Evolutionary conservation across 1,284 basidiomycete genomes (phyloP).

Genomic region (Porodaedalea pini): DNA sequence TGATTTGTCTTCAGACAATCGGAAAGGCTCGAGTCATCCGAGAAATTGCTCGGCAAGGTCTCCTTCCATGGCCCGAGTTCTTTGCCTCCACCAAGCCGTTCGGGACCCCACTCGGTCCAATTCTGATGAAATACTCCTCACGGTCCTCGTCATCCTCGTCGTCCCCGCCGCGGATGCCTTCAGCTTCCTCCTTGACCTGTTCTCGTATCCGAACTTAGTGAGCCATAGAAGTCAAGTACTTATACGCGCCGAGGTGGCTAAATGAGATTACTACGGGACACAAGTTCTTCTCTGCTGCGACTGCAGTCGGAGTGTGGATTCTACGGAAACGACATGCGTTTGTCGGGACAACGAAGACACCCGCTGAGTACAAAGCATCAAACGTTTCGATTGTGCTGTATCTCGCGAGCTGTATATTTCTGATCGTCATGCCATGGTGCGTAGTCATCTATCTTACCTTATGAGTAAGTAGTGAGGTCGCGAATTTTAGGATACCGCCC

Average conservation of each 20-base stretch:
- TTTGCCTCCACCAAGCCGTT: slow-evolving; percentile 45
- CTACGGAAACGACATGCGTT: slow-evolving; percentile 36
- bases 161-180: slow-evolving; percentile 54
- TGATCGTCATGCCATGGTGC: slow-evolving; percentile 45
- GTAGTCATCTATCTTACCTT: background rate
- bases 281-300: slow-evolving; percentile 39
- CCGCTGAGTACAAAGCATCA: slow-evolving; percentile 39
- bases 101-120: slow-evolving; percentile 43
- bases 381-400: slow-evolving; percentile 36
- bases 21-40: slow-evolving; percentile 46
- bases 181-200: slow-evolving; percentile 38
- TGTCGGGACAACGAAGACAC: slow-evolving; percentile 31
- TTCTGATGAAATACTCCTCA: slow-evolving; percentile 45
- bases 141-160: slow-evolving; percentile 50
- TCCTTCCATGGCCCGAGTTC: slow-evolving; percentile 40
- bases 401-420: slow-evolving; percentile 38
- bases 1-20: slow-evolving; percentile 37
- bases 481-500: slow-evolving; percentile 29
- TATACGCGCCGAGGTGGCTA: background rate
- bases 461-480: no score
- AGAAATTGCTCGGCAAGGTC: slow-evolving; percentile 39
- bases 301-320: slow-evolving; percentile 40
- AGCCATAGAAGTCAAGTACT: slow-evolving; percentile 10
- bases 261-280: background rate
- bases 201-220: slow-evolving; percentile 28